Percentiles rank a stretch among this genome's conserved stretches.
Conservation (phyloP, 2,329 filamentous ascomycete genomes). For the Lasiodiplodia sp. region DNA sequence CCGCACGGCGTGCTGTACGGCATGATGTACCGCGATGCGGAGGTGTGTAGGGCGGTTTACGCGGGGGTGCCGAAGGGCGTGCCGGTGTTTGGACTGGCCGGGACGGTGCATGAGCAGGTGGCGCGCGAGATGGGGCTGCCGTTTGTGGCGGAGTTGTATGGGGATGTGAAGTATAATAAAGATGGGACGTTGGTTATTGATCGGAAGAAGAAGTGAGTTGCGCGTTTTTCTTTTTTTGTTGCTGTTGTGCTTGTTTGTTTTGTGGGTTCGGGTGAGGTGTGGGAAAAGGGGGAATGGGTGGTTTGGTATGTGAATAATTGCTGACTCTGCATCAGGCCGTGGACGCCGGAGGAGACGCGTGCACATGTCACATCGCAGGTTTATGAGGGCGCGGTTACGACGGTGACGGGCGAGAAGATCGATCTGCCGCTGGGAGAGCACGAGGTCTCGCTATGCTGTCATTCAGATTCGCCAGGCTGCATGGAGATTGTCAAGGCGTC, state of each 20-base stretch:
- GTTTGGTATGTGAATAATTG: not conserved
- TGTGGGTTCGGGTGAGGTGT: too few species aligned
- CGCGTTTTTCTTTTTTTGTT: not conserved
- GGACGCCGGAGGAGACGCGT: conserved; percentile 52
- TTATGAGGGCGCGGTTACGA: conserved; percentile 49
- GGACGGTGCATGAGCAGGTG: conserved; percentile 62
- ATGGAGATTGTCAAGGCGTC: conserved; percentile 54
- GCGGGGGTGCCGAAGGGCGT: conserved; percentile 59
- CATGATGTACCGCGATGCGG: conserved; percentile 62
- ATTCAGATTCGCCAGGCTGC: conserved; percentile 54
- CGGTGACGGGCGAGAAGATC: conserved; percentile 52
- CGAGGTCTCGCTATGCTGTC: conserved; percentile 53
- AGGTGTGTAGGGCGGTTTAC: conserved; percentile 62
- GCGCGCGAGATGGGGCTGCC: conserved; percentile 61
- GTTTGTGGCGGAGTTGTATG: conserved; percentile 64
- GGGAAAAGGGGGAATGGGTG: too few species aligned
- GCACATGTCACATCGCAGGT: conserved; percentile 52
- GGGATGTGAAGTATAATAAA: conserved; percentile 63
- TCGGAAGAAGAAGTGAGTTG: conserved; percentile 62
- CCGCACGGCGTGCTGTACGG: conserved; percentile 68
- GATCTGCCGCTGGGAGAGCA: conserved; percentile 52
- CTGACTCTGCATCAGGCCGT: conserved; percentile 40
- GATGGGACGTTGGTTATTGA: conserved; percentile 63
- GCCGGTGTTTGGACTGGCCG: conserved; percentile 62
- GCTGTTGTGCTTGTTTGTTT: too few species aligned